Evolutionary conservation across 352 stramenopile species (phyloP).

Genomic region (Globisporangium ultimum): DNA sequence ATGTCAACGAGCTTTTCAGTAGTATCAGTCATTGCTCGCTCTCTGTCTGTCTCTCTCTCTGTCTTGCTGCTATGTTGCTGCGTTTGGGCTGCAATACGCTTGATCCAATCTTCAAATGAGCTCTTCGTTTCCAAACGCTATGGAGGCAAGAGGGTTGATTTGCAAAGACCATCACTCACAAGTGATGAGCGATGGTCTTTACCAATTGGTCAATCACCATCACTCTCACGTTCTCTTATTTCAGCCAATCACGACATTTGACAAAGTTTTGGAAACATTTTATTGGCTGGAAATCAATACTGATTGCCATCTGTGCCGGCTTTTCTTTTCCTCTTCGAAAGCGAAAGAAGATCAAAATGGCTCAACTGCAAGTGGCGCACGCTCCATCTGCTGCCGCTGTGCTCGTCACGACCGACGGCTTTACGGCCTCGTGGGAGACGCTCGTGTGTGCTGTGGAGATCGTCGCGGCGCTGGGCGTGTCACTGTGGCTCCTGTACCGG

Average conservation of each 20-base stretch:
- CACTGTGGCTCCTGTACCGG: slow-evolving; percentile 46
- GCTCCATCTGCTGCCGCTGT: background rate
- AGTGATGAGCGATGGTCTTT: background rate
- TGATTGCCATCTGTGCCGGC: background rate
- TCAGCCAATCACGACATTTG: background rate
- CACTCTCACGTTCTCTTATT: background rate
- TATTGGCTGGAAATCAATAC: background rate
- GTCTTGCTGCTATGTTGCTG: background rate
- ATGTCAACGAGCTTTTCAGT: slow-evolving; percentile 49
- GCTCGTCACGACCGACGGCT: background rate
- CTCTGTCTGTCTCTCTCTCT: background rate
- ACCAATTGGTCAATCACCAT: background rate
- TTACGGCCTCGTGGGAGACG: slow-evolving; percentile 43
- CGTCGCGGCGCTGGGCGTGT: slow-evolving; percentile 27
- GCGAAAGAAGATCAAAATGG: no score
- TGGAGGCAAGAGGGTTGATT: background rate
- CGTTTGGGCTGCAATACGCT: background rate
- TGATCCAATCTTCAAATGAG: slow-evolving; percentile 3
- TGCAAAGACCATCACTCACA: background rate
- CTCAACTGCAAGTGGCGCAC: background rate
- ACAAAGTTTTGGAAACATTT: background rate
- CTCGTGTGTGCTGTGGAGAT: slow-evolving; percentile 50
- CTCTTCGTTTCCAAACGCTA: background rate
- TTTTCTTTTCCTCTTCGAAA: background rate
- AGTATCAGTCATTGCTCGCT: background rate